Evolutionary conservation across 2,329 filamentous ascomycete species (phyloP).

Genomic region (Monosporascus sp.): DNA sequence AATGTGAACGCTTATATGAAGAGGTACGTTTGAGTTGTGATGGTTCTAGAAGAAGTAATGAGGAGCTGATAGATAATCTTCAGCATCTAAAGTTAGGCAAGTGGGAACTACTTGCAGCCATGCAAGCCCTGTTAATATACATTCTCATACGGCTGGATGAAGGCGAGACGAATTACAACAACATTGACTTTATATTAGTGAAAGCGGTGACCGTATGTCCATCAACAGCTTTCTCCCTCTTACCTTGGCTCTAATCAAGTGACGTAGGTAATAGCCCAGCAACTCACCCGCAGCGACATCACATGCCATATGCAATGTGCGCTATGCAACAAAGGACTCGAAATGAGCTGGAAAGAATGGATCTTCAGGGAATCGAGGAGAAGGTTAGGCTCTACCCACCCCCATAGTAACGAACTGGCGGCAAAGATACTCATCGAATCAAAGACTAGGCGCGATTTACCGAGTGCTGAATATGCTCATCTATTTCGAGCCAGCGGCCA

Average conservation of each 20-base stretch:
- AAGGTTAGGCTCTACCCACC: conserved; percentile 21
- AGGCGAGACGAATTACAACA: conserved; percentile 38
- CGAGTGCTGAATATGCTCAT: conserved; percentile 36
- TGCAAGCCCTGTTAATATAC: conserved; percentile 40
- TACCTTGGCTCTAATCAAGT: too few relatives aligned
- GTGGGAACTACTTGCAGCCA: conserved; percentile 35
- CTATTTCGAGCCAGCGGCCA: conserved; percentile 33
- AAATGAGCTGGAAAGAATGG: conserved; percentile 33
- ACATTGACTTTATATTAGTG: conserved; percentile 33
- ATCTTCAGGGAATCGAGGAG: conserved; percentile 35
- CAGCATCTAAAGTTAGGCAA: conserved; percentile 25
- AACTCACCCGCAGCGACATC: conserved; percentile 8
- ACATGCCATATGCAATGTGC: conserved; percentile 11
- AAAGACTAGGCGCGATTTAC: conserved; percentile 34
- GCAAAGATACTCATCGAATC: conserved; percentile 7
- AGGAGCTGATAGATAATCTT: conserved; percentile 6
- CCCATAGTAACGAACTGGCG: not conserved
- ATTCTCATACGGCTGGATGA: conserved; percentile 37
- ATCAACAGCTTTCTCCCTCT: not conserved
- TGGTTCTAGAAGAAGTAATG: not conserved
- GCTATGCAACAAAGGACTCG: conserved; percentile 13
- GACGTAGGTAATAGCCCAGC: conserved; percentile 4
- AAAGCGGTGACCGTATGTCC: conserved; percentile 28
- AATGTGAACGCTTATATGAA: conserved; percentile 34
- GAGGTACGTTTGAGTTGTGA: conserved; percentile 23